Evolutionary conservation across 345 rosid species (phyloP), one percentile per base, ranked within the genome.

Genomic region (Acer campestre): DNA sequence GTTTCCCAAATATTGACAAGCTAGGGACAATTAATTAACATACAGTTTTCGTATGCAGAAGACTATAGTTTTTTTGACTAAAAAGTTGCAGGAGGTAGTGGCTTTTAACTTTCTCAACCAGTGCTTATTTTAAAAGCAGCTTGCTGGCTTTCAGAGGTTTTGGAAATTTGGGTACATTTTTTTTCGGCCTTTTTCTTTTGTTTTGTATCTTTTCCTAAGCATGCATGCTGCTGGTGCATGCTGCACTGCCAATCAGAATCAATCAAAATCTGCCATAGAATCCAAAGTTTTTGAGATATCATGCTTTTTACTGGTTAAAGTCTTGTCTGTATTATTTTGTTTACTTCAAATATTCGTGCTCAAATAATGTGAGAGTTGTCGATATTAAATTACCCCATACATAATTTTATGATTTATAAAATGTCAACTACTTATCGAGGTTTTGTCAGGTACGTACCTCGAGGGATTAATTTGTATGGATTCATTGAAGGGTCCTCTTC

Each of bases 21-120:
- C 6, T 31, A 29, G 29, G 17, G 61, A 14, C 59, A 17, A 44
- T 58, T 68, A 31, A 31, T 35, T 35, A 35, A 35, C 38, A 35
- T 35, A 35, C 38, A 35, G 38, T 35, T 35, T 35, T 35, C 38
- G 17, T 17, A 22, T 46, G 23, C 76, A 68, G 59, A 9, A 35
- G 48, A 71, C 71, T 71, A 51, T 23, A 68, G 64, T 4, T 35
- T 35, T 20, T 49, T 67, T 29, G 20, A 38, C 31, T 42, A 73
- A 56, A 17, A 56, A 22, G 78, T 46, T 68, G 38, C 38, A 35
- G 38, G 35, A 31, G 35, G 44, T 46, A 25, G 11, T 18, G 48
- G 55, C 53, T 40, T 72, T 71, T 31, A 70, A 17, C 71, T 44
- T 46, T 23, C 9, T 42, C 59, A 53, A 10, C 59, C n/a, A 53